Base-by-base conservation (phyloP, 495 filamentous ascomycete genomes). In the Podospora anserina region DNA sequence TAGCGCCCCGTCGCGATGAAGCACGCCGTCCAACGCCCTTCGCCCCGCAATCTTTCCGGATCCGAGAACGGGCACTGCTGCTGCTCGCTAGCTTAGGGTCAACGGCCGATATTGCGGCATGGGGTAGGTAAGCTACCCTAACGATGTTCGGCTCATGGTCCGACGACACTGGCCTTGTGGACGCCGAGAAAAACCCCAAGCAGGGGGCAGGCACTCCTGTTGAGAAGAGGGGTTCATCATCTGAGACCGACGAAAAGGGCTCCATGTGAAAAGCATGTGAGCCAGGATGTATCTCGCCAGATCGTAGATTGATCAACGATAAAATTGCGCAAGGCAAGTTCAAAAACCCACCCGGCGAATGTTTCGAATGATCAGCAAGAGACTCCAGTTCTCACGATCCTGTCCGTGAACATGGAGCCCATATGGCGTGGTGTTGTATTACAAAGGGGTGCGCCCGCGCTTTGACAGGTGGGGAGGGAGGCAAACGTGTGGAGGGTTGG, bases 61-160 rank as follows among this genome's bases (percentile, higher is more conserved):
- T 49, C 39, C 39, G 39, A 49, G 39, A 49, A 49, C 39, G 39
- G 39, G 39, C 39, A 11, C 39, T 49, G 39, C 39, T 49, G 30
- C 6, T 32, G 30, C 30, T 32, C 39, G 55, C 55, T 58, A 20
- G n/a, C 7, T 11, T 7, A 58, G 55, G 55, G 55, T 26, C 55
- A 58, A 58, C 55, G 55, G 23, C 55, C 55, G 55, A 58, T 26
- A 58, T 58, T 58, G 55, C 55, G 19, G 55, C 6, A 26, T 19
- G 55, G 55, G 55, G 55, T 58, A 9, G 6, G 55, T 23, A 23
- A 23, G 23, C 23, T 23, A 23, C 23, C 23, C 55, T 58, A 58
- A 58, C 55, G 55, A 18, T 26, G n/a, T 58, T 58, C 55, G 55
- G 55, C 55, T 58, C 55, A 58, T 58, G 55, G 55, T 58, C 55